phyloP scores from a whole-genome alignment of 2,329 filamentous ascomycete genomes.

The Teratosphaeria nubilosa region DNA sequence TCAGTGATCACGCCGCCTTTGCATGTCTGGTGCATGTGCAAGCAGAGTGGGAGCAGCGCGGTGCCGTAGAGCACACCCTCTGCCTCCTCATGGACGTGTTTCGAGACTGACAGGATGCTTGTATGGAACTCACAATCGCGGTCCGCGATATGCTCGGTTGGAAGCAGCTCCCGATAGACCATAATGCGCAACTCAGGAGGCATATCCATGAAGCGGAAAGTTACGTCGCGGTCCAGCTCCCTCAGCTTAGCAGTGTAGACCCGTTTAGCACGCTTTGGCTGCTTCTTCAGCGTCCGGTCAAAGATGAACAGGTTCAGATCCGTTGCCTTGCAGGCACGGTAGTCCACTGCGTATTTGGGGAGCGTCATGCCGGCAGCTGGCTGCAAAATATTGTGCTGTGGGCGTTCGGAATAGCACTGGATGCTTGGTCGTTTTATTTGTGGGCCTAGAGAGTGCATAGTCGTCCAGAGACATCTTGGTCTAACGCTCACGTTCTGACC shows the following conservation, averaged over 20 bases:
- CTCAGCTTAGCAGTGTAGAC: not conserved
- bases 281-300: not conserved
- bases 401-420: no score
- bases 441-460: no score
- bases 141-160: not conserved
- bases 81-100: not conserved
- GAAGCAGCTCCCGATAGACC: slow-evolving; percentile 5
- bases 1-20: not conserved
- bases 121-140: not conserved
- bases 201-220: slow-evolving; percentile 7
- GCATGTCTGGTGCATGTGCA: not conserved
- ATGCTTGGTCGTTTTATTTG: no score
- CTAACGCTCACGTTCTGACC: no score
- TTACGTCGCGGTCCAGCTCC: not conserved
- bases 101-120: not conserved
- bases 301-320: not conserved
- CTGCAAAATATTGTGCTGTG: not conserved
- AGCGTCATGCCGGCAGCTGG: not conserved
- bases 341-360: not conserved
- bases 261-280: not conserved
- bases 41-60: not conserved
- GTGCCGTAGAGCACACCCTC: not conserved
- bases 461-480: no score
- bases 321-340: not conserved
- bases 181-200: slow-evolving; percentile 7